These are phyloP conservation scores for Nicotiana attenuata DNA, from an alignment of 257 asterid species.

Conservation along the genomic window DNA sequence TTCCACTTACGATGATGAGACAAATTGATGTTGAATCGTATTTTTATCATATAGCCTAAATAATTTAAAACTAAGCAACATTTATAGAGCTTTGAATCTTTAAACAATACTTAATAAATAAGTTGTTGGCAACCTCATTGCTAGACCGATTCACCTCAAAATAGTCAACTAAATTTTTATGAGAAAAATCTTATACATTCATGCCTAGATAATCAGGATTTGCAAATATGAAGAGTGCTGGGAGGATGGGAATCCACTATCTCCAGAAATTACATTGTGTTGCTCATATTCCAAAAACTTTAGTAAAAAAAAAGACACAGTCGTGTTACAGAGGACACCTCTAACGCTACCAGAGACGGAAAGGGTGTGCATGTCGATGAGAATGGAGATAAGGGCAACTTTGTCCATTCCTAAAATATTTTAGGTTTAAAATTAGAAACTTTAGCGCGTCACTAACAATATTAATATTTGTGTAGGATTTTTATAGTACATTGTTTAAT, in stretches of 20 bases:
- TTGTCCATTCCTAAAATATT: too few relatives aligned
- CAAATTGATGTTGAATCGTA: background rate
- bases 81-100: background rate
- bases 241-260: constrained; percentile 74
- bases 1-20: background rate
- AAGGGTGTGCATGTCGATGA: too few relatives aligned
- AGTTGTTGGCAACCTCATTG: background rate
- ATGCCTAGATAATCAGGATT: constrained; percentile 6
- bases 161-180: background rate
- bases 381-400: too few relatives aligned
- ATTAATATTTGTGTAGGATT: too few relatives aligned
- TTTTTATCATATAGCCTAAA: background rate
- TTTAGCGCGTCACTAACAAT: too few relatives aligned
- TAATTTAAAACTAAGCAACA: background rate
- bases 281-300: constrained; percentile 62
- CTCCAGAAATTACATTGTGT: constrained; percentile 65
- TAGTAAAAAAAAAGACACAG: constrained; percentile 77
- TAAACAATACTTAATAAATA: background rate
- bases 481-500: too few relatives aligned
- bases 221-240: constrained; percentile 49
- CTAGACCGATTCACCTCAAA: background rate
- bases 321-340: constrained; percentile 92
- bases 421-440: too few relatives aligned
- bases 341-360: constrained; percentile 39
- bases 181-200: background rate